Conservation (phyloP, 306 rosid species). For the Rosa lucieae region DNA sequence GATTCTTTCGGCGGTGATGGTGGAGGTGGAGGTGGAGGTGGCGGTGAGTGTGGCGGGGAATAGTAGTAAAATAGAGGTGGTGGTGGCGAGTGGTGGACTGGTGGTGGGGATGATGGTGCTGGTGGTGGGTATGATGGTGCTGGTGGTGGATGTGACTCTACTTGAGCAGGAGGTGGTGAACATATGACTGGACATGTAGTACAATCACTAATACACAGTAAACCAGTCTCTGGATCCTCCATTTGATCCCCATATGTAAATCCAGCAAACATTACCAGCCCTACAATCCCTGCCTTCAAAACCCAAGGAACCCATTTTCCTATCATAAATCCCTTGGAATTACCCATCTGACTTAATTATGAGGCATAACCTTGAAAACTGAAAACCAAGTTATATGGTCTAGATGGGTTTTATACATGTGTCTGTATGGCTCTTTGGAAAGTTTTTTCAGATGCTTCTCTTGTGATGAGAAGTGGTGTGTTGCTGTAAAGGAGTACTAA, state of each 20-base stretch:
- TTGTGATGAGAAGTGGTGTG: constrained; percentile 26
- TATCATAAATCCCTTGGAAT: constrained; percentile 19
- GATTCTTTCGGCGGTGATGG: constrained; percentile 12
- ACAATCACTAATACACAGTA: constrained; percentile 70
- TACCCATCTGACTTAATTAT: constrained; percentile 32
- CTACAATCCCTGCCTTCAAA: constrained; percentile 33
- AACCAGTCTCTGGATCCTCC: constrained; percentile 32
- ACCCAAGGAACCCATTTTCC: constrained; percentile 28
- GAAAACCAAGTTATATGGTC: constrained; percentile 9
- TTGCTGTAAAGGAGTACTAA: constrained; percentile 35
- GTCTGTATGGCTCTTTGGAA: constrained; percentile 36
- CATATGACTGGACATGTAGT: constrained; percentile 74
- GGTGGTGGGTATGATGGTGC: constrained; percentile 25
- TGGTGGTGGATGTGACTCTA: constrained; percentile 35
- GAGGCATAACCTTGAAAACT: constrained; percentile 16
- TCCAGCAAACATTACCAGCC: constrained; percentile 32
- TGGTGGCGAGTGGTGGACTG: constrained; percentile 14
- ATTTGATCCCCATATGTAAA: constrained; percentile 34
- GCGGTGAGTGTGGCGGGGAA: constrained; percentile 16
- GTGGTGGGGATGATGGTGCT: too few species aligned
- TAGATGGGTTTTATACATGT: constrained; percentile 14
- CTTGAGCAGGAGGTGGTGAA: constrained; percentile 64
- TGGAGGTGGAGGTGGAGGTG: constrained; percentile 9
- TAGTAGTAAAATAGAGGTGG: constrained; percentile 13
- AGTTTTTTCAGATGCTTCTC: constrained; percentile 48